A percentile compares a stretch with the other conserved stretches of the same genome.
phyloP scores from a whole-genome alignment of 2,329 filamentous ascomycete genomes.

The Phoma sp. region DNA sequence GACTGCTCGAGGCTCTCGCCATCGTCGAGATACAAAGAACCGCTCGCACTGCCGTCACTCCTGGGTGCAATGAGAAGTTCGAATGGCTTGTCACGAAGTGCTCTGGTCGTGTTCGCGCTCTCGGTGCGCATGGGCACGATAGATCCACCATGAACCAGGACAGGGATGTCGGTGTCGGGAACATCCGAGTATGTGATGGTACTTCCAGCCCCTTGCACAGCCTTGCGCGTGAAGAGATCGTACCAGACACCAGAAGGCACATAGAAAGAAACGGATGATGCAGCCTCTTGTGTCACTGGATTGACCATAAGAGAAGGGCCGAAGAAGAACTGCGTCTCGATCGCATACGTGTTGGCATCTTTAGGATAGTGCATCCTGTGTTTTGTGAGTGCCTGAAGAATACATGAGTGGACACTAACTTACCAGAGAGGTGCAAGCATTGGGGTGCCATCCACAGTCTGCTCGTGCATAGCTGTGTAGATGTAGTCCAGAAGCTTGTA shows the following conservation, averaged over 20 bases:
- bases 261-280: conserved; percentile 61
- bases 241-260: conserved; percentile 63
- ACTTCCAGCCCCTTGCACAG: conserved; percentile 47
- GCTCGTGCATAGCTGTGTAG: conserved; percentile 71
- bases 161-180: conserved; percentile 61
- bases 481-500: conserved; percentile 82
- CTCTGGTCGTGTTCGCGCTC: conserved; percentile 67
- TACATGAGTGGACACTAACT: conserved; percentile 52
- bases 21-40: conserved; percentile 78
- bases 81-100: conserved; percentile 70
- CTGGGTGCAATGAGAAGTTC: conserved; percentile 73
- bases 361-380: conserved; percentile 66
- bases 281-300: conserved; percentile 60
- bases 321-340: conserved; percentile 65
- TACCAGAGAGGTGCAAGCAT: conserved; percentile 72
- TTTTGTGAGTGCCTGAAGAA: conserved; percentile 1
- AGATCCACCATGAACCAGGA: conserved; percentile 68
- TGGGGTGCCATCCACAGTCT: conserved; percentile 68
- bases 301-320: conserved; percentile 63
- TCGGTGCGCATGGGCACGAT: conserved; percentile 65
- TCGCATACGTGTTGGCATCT: conserved; percentile 57
- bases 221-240: conserved; percentile 43
- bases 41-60: conserved; percentile 66
- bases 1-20: conserved; percentile 70
- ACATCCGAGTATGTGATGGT: conserved; percentile 56